A percentile compares a stretch with the other conserved stretches of the same genome.
Conservation (phyloP, 1,284 basidiomycete species). For the Fomes fomentarius region DNA sequence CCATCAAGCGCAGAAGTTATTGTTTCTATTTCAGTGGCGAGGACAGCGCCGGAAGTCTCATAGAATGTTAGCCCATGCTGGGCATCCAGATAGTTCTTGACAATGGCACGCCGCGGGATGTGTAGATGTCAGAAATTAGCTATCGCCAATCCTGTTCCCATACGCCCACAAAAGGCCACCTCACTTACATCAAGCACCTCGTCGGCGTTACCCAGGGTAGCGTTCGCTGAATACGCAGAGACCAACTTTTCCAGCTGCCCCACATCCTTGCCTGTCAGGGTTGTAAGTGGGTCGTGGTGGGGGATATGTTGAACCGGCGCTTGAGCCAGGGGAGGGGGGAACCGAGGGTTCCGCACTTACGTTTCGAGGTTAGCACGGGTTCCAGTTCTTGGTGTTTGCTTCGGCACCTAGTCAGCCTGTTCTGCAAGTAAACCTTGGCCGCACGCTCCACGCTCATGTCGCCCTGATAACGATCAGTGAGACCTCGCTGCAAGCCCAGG, state of each 20-base stretch:
- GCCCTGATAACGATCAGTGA: constrained; percentile 42
- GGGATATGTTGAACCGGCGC: background rate
- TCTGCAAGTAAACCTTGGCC: constrained; percentile 78
- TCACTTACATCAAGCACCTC: constrained; percentile 57
- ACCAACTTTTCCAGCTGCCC: constrained; percentile 55
- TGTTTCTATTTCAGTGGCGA: constrained; percentile 62
- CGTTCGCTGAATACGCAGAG: constrained; percentile 54
- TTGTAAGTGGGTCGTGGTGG: background rate
- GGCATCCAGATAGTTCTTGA: constrained; percentile 66
- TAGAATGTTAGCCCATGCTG: constrained; percentile 63
- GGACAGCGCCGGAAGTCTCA: constrained; percentile 53
- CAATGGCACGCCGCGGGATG: background rate
- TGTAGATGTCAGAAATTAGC: background rate
- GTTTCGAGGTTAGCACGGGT: constrained; percentile 59
- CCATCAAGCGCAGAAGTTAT: constrained; percentile 69
- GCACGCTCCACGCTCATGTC: constrained; percentile 65
- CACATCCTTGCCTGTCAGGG: constrained; percentile 54
- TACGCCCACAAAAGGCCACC: constrained; percentile 16
- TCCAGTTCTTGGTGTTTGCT: constrained; percentile 62
- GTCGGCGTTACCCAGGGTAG: constrained; percentile 60
- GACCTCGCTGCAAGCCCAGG: background rate
- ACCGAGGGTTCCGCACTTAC: constrained; percentile 42
- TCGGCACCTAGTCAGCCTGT: constrained; percentile 65
- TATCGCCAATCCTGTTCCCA: constrained; percentile 13
- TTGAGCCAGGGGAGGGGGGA: background rate